Conservation (phyloP, 495 filamentous ascomycete species). For the Xylaria acuta region DNA sequence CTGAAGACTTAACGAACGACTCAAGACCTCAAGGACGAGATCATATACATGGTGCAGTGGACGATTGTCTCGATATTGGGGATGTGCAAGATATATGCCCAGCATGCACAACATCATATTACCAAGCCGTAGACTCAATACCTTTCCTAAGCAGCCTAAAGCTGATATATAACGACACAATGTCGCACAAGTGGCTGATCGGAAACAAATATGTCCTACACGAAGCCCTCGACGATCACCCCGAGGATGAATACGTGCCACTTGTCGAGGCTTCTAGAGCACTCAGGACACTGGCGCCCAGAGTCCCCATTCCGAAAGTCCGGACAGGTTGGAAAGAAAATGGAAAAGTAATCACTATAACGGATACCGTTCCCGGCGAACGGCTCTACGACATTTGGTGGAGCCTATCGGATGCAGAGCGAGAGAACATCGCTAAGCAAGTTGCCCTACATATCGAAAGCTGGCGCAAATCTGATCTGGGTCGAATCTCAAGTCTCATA, state of each 20-base stretch:
- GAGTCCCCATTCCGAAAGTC: slow-evolving; percentile 32
- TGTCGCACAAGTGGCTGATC: slow-evolving; percentile 36
- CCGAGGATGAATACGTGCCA: slow-evolving; percentile 25
- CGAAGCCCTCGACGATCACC: slow-evolving; percentile 31
- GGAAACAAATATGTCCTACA: slow-evolving; percentile 36
- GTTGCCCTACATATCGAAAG: slow-evolving; percentile 27
- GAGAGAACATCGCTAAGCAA: slow-evolving; percentile 31
- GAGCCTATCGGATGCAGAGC: slow-evolving; percentile 26
- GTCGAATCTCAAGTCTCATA: slow-evolving; percentile 30
- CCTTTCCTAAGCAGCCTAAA: slow-evolving; percentile 36
- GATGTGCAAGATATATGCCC: slow-evolving; percentile 39
- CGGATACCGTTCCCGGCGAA: slow-evolving; percentile 26
- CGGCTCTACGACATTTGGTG: slow-evolving; percentile 40
- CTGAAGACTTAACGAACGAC: neutral
- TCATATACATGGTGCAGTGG: slow-evolving; percentile 4
- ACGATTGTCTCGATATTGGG: slow-evolving; percentile 35
- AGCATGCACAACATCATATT: slow-evolving; percentile 36
- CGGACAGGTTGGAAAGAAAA: slow-evolving; percentile 37
- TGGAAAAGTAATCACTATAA: slow-evolving; percentile 36
- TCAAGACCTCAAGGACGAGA: neutral
- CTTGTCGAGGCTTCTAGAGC: slow-evolving; percentile 27
- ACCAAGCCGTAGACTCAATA: slow-evolving; percentile 34
- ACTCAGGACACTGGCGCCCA: slow-evolving; percentile 20
- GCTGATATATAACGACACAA: slow-evolving; percentile 33
- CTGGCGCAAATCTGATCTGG: slow-evolving; percentile 30